Evolutionary conservation across 2,329 filamentous ascomycete genomes (phyloP).

Genomic region (Pyrenochaeta sp.): DNA sequence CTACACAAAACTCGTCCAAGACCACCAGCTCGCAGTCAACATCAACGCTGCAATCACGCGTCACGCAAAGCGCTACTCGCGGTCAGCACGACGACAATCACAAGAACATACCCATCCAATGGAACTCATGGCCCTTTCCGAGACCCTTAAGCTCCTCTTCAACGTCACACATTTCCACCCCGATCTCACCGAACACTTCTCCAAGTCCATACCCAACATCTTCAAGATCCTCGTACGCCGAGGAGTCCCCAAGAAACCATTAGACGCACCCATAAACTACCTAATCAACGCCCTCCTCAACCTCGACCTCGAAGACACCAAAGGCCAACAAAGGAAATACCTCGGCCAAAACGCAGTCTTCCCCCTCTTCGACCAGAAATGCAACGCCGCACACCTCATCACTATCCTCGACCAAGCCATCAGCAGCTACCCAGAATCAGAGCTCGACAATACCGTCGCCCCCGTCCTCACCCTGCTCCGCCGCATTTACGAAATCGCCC

Average conservation of each 20-base stretch:
- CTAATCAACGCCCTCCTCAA: constrained; percentile 84
- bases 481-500: constrained; percentile 73
- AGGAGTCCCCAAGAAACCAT: constrained; percentile 67
- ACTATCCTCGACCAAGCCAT: constrained; percentile 73
- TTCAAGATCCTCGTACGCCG: constrained; percentile 72
- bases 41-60: constrained; percentile 74
- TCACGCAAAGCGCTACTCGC: constrained; percentile 63
- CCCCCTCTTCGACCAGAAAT: constrained; percentile 66
- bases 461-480: constrained; percentile 79
- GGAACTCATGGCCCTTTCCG: constrained; percentile 79
- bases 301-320: constrained; percentile 67
- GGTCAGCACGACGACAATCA: constrained; percentile 30
- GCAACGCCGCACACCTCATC: constrained; percentile 70
- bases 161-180: constrained; percentile 82
- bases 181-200: constrained; percentile 68
- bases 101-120: constrained; percentile 61
- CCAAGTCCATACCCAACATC: constrained; percentile 71
- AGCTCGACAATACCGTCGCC: constrained; percentile 75
- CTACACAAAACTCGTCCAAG: constrained; percentile 69
- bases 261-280: constrained; percentile 74
- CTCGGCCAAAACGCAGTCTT: constrained; percentile 66
- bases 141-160: constrained; percentile 88
- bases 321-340: constrained; percentile 48
- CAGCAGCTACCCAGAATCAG: constrained; percentile 66
- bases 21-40: constrained; percentile 71